These are phyloP conservation scores for Saturnispora saitoi DNA, from an alignment of 805 yeast species.

Conservation along the genomic window DNA sequence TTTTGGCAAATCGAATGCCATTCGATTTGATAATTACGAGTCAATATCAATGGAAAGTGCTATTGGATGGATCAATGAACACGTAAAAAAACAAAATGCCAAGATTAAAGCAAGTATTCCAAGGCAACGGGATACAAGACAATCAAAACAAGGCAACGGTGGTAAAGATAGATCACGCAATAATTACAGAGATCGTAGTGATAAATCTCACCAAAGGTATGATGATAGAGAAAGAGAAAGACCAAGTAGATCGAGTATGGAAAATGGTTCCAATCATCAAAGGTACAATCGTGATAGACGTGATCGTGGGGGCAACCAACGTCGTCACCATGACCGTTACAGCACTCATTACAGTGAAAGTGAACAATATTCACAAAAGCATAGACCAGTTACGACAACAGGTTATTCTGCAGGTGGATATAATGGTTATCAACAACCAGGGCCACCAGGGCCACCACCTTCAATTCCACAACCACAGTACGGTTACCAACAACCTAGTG, in stretches of 20 bases:
- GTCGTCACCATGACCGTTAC: slow-evolving; percentile 15
- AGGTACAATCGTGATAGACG: slow-evolving; percentile 13
- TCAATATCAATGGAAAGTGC: slow-evolving; percentile 61
- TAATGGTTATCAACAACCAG: slow-evolving; percentile 2
- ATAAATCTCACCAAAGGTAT: slow-evolving; percentile 2
- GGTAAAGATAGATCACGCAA: slow-evolving; percentile 5
- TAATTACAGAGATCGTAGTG: slow-evolving; percentile 7
- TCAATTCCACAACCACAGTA: slow-evolving; percentile 10
- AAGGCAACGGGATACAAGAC: slow-evolving; percentile 9
- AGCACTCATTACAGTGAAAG: slow-evolving; percentile 3
- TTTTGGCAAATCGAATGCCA: slow-evolving; percentile 39
- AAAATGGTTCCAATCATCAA: neutral
- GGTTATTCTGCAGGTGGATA: neutral
- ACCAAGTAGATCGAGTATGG: slow-evolving; percentile 4
- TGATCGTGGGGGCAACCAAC: slow-evolving; percentile 10
- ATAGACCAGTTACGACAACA: slow-evolving; percentile 1
- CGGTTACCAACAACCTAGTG: slow-evolving; percentile 1
- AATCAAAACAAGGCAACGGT: slow-evolving; percentile 5
- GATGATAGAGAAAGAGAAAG: slow-evolving; percentile 12
- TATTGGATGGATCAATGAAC: slow-evolving; percentile 39
- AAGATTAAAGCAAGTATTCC: slow-evolving; percentile 20
- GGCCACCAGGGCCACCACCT: slow-evolving; percentile 4
- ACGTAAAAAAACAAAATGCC: slow-evolving; percentile 32
- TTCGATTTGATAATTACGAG: slow-evolving; percentile 76
- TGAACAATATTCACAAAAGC: slow-evolving; percentile 8